phyloP scores from a whole-genome alignment of 2,329 filamentous ascomycete genomes.

The Clarireedia hainanense region DNA sequence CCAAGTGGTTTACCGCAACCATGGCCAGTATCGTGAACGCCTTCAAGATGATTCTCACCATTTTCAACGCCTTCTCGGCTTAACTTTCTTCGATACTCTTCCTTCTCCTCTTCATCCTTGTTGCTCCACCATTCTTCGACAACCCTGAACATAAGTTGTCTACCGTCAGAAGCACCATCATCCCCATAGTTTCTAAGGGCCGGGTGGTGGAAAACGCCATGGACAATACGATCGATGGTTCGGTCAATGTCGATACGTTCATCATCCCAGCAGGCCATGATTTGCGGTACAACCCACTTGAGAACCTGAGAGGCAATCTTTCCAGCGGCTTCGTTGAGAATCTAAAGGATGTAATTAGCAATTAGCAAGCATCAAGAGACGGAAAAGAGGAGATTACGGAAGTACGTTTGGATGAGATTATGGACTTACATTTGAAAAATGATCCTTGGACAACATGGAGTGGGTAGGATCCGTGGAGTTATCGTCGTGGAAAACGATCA shows the following conservation, averaged over 20 bases:
- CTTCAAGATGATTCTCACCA: conserved; percentile 80
- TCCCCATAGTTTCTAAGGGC: conserved; percentile 64
- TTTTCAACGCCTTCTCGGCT: conserved; percentile 69
- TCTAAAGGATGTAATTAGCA: conserved; percentile 18
- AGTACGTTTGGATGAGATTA: neutral
- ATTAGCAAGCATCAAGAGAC: neutral
- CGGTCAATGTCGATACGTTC: conserved; percentile 60
- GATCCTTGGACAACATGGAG: conserved; percentile 93
- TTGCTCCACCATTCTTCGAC: conserved; percentile 77
- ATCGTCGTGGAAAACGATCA: conserved; percentile 79
- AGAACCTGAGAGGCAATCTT: conserved; percentile 72
- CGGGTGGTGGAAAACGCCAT: conserved; percentile 82
- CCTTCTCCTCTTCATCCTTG: conserved; percentile 52
- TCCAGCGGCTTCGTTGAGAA: conserved; percentile 83
- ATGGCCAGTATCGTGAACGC: conserved; percentile 75
- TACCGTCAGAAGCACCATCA: conserved; percentile 65
- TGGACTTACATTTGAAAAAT: conserved; percentile 50
- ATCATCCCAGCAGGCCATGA: conserved; percentile 84
- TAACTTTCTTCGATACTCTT: conserved; percentile 65
- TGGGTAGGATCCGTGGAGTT: conserved; percentile 75
- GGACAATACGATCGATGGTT: conserved; percentile 67
- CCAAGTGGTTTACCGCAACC: conserved; percentile 69
- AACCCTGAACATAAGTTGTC: conserved; percentile 67
- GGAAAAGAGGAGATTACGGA: no score
- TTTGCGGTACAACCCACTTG: conserved; percentile 79